phyloP scores from a whole-genome alignment of 208 protist species.

The Leishmania gerbilli region DNA sequence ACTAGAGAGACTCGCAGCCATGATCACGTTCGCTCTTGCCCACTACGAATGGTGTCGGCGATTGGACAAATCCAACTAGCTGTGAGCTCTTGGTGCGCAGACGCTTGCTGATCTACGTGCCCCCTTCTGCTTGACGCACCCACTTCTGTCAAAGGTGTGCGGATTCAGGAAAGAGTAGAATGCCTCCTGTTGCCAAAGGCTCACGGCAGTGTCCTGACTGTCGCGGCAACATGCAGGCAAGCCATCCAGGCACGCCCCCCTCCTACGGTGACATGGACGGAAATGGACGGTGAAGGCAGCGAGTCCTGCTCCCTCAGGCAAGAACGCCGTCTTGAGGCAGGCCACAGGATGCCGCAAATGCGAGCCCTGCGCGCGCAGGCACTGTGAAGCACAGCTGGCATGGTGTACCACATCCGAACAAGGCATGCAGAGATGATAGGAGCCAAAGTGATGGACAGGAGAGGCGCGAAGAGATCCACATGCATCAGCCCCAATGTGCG shows the following conservation, averaged over 20 bases:
- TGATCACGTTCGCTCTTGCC: background rate
- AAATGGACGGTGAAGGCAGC: background rate
- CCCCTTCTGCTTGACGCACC: no score
- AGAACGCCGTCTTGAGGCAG: background rate
- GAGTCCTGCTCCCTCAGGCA: background rate
- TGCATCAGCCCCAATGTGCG: background rate
- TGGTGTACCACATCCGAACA: background rate
- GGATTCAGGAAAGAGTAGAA: background rate
- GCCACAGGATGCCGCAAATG: background rate
- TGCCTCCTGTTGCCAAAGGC: background rate
- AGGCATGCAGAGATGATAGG: background rate
- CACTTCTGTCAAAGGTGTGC: background rate
- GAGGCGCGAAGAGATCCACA: background rate
- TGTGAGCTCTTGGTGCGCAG: background rate
- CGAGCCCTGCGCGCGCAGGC: background rate
- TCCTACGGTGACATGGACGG: background rate
- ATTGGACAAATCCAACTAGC: background rate
- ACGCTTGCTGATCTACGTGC: background rate
- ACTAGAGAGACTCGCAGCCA: background rate
- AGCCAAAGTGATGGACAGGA: background rate
- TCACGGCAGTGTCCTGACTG: background rate
- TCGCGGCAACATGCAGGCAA: background rate
- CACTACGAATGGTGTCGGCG: background rate
- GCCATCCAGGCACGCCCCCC: background rate
- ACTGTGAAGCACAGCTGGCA: background rate